Conservation (phyloP, 2,329 filamentous ascomycete genomes). For the Monilinia vaccinii-corymbosi region DNA sequence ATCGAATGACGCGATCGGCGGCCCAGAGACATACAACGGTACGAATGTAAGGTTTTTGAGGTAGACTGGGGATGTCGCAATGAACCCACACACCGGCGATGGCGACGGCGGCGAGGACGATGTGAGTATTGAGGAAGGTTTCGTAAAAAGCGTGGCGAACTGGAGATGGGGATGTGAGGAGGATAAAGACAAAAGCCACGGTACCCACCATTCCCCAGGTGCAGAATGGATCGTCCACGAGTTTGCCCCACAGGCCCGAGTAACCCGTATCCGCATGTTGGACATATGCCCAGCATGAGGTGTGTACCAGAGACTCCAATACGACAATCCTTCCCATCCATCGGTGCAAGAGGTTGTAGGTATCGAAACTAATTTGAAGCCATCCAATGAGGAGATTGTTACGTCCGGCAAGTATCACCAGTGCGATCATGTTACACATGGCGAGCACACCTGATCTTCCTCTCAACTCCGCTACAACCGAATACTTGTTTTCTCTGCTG, state of each 20-base stretch:
- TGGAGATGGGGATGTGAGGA: constrained; percentile 65
- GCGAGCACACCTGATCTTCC: constrained; percentile 79
- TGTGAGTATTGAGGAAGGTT: constrained; percentile 84
- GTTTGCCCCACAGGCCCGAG: constrained; percentile 43
- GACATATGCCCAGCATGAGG: constrained; percentile 64
- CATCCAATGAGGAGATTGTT: constrained; percentile 86
- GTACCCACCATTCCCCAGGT: constrained; percentile 52
- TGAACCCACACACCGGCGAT: constrained; percentile 73
- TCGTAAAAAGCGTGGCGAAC: constrained; percentile 94
- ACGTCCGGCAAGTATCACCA: constrained; percentile 79
- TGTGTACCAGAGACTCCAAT: constrained; percentile 61
- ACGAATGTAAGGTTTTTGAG: constrained; percentile 65
- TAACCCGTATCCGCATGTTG: constrained; percentile 57
- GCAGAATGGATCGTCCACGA: constrained; percentile 55
- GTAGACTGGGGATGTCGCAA: constrained; percentile 54
- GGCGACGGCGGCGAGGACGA: constrained; percentile 58
- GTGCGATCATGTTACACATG: constrained; percentile 82
- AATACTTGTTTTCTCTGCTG: constrained; percentile 45
- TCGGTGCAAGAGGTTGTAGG: constrained; percentile 83
- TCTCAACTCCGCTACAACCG: constrained; percentile 71
- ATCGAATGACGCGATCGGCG: constrained; percentile 56
- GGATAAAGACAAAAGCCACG: constrained; percentile 53
- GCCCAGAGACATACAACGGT: constrained; percentile 70
- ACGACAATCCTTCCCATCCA: constrained; percentile 73
- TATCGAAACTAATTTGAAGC: constrained; percentile 86